These are phyloP conservation scores for Rhinocladiella mackenziei DNA, from an alignment of 2,329 filamentous ascomycete genomes.

Conservation along the genomic window DNA sequence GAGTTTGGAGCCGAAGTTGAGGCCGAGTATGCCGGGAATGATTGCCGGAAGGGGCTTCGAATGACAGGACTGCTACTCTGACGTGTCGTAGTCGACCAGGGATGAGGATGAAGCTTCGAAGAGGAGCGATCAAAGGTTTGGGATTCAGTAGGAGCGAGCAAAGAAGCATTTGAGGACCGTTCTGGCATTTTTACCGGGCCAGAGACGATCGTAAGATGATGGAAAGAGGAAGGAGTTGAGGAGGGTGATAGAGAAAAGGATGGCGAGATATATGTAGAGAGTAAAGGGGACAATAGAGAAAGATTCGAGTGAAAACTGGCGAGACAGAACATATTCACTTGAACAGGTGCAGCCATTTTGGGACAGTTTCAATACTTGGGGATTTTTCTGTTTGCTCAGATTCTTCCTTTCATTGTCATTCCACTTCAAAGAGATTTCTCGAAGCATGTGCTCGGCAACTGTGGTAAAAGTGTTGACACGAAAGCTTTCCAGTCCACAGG, in stretches of 20 bases:
- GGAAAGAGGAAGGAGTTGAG: background rate
- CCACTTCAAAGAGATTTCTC: too few relatives aligned
- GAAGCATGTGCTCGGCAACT: too few relatives aligned
- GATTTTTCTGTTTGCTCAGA: too few relatives aligned
- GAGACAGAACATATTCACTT: conserved; percentile 14
- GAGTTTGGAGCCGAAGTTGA: conserved; percentile 9
- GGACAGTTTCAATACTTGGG: too few relatives aligned
- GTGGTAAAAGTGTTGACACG: too few relatives aligned
- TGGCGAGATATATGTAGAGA: conserved; percentile 1
- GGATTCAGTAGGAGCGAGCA: conserved; percentile 6
- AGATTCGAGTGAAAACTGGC: conserved; percentile 5
- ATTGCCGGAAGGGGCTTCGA: conserved; percentile 20
- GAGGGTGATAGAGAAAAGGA: background rate
- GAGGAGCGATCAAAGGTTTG: conserved; percentile 12
- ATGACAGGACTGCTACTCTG: conserved; percentile 18
- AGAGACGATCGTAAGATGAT: too few relatives aligned
- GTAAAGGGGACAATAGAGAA: conserved; percentile 1
- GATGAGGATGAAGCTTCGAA: conserved; percentile 2
- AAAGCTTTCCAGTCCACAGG: too few relatives aligned
- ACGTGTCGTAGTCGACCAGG: too few relatives aligned
- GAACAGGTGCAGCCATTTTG: too few relatives aligned
- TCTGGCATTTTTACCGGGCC: conserved; percentile 8
- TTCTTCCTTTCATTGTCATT: too few relatives aligned
- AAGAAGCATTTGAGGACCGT: conserved; percentile 6
- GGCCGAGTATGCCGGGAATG: conserved; percentile 15